phyloP scores from a whole-genome alignment of 192 early-diverging fungal genomes.

The Podila horticola region DNA sequence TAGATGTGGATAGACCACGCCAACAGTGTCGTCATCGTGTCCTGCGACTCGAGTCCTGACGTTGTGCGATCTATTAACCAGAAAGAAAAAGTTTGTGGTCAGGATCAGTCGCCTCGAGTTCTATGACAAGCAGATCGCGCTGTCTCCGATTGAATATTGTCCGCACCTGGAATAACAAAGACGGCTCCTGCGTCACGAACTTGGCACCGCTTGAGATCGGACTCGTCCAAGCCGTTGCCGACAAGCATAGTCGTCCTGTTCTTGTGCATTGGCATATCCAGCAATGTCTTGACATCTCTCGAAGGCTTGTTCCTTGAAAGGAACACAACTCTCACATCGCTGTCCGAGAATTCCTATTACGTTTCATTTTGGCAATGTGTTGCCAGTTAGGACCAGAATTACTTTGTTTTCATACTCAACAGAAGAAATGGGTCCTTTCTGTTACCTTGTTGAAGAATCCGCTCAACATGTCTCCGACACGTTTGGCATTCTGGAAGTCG shows the following conservation, averaged over 20 bases:
- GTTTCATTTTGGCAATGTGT: too few relatives aligned
- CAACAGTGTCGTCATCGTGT: constrained; percentile 74
- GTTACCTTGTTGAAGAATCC: constrained; percentile 58
- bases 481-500: constrained; percentile 53
- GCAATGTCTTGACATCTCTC: constrained; percentile 56
- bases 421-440: neutral
- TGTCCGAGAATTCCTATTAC: constrained; percentile 53
- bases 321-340: constrained; percentile 59
- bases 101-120: neutral
- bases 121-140: neutral
- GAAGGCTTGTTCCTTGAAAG: constrained; percentile 57
- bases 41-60: constrained; percentile 63
- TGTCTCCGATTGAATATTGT: neutral
- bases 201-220: constrained; percentile 41
- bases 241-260: constrained; percentile 43
- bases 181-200: constrained; percentile 57
- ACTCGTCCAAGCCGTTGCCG: constrained; percentile 44
- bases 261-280: constrained; percentile 44
- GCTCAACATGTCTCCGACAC: constrained; percentile 55
- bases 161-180: constrained; percentile 59
- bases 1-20: constrained; percentile 74
- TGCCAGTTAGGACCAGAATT: too few relatives aligned
- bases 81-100: neutral
- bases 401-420: too few relatives aligned
- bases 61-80: constrained; percentile 55